phyloP scores from a whole-genome alignment of 2,329 filamentous ascomycete species.

The Tolypocladium tropicale region DNA sequence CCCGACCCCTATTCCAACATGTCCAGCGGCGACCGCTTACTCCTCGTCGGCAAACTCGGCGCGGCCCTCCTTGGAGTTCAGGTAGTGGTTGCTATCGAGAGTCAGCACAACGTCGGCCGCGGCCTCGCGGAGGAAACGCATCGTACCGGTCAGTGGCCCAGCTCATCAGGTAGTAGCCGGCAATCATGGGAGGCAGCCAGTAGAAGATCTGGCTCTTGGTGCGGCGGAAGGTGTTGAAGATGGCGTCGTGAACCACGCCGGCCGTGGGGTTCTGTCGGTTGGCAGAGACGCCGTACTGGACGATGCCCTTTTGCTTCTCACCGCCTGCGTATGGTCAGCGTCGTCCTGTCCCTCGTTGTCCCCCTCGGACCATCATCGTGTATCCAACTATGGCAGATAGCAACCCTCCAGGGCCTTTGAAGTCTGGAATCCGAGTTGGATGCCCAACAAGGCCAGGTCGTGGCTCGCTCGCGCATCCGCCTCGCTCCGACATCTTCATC shows the following conservation, averaged over 20 bases:
- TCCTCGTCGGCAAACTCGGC: conserved; percentile 39
- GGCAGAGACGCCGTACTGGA: conserved; percentile 65
- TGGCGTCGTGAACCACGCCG: conserved; percentile 63
- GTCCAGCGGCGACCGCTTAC: conserved; percentile 19
- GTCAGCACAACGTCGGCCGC: background rate
- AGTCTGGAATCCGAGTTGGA: background rate
- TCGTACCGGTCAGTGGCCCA: conserved; percentile 88
- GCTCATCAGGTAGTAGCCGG: conserved; percentile 72
- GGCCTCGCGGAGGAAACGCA: background rate
- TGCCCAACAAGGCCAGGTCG: background rate
- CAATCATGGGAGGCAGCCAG: conserved; percentile 68
- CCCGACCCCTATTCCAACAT: conserved; percentile 19
- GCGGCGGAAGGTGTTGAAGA: conserved; percentile 94
- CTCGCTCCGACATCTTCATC: background rate
- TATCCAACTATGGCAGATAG: background rate
- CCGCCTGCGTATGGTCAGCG: conserved; percentile 31
- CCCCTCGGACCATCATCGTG: background rate
- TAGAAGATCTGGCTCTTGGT: conserved; percentile 81
- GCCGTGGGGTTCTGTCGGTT: conserved; percentile 88
- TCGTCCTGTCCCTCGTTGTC: background rate
- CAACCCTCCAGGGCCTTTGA: background rate
- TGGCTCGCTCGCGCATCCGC: background rate
- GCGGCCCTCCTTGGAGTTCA: conserved; percentile 70
- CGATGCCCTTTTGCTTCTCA: conserved; percentile 52
- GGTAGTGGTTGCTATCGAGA: conserved; percentile 58